phyloP scores from a whole-genome alignment of 1,139 yeast species.

The Candida tunisiensis region DNA sequence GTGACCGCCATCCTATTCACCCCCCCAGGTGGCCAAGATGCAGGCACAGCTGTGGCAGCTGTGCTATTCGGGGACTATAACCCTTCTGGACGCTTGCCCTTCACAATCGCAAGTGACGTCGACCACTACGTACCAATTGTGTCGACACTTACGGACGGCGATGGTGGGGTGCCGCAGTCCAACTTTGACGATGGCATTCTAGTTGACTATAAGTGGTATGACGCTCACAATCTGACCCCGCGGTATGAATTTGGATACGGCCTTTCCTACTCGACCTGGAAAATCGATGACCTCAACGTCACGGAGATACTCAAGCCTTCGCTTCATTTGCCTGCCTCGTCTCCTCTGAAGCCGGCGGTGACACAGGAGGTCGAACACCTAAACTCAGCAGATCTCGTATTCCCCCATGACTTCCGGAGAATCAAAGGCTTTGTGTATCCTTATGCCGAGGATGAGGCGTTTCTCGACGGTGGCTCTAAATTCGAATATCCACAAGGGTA shows the following conservation, averaged over 20 bases:
- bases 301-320: conserved; percentile 28
- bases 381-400: conserved; percentile 33
- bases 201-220: conserved; percentile 38
- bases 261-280: conserved; percentile 33
- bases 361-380: conserved; percentile 25
- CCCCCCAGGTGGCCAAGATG: conserved; percentile 43
- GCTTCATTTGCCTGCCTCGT: conserved; percentile 32
- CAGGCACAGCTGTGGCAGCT: conserved; percentile 30
- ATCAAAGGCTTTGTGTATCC: conserved; percentile 14
- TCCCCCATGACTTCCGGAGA: conserved; percentile 21
- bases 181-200: conserved; percentile 16
- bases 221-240: conserved; percentile 37
- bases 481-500: conserved; percentile 40
- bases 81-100: conserved; percentile 49
- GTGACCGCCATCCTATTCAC: conserved; percentile 39
- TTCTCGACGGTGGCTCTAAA: conserved; percentile 15
- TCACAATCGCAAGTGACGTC: conserved; percentile 40
- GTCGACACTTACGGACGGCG: conserved; percentile 13
- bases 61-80: conserved; percentile 39
- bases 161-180: conserved; percentile 5
- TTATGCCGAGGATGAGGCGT: conserved; percentile 10
- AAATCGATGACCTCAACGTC: conserved; percentile 20
- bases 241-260: conserved; percentile 50
- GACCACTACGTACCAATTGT: conserved; percentile 37
- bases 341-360: conserved; percentile 1